Percentiles rank a stretch among this genome's conserved stretches.
Evolutionary conservation across 768 basidiomycete genomes (phyloP).

Genomic region (Sutorius australiensis): DNA sequence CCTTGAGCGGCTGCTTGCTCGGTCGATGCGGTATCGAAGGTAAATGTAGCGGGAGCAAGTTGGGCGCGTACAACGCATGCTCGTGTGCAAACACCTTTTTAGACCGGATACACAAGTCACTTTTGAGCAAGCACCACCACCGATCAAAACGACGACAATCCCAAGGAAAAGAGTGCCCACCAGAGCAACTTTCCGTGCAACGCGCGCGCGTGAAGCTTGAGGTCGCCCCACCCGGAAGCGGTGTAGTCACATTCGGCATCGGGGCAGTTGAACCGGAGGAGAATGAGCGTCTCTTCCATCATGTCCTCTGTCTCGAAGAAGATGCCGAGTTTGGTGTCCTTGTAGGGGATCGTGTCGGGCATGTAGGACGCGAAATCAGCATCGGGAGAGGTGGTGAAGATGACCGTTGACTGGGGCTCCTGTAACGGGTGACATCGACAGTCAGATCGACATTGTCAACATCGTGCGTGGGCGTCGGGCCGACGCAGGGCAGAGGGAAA

Average conservation of each 20-base stretch:
- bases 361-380: constrained; percentile 56
- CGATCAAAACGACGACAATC: neutral
- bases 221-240: constrained; percentile 83
- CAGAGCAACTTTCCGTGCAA: constrained; percentile 79
- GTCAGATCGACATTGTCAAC: neutral
- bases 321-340: constrained; percentile 71
- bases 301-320: constrained; percentile 87
- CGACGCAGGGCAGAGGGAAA: neutral
- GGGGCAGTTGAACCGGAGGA: constrained; percentile 94
- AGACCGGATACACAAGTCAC: constrained; percentile 80
- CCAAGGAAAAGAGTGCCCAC: constrained; percentile 35
- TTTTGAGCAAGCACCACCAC: constrained; percentile 24
- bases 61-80: constrained; percentile 74
- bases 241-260: constrained; percentile 79
- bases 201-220: constrained; percentile 79
- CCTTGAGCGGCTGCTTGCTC: constrained; percentile 42
- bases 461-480: neutral
- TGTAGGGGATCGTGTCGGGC: constrained; percentile 53
- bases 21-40: constrained; percentile 58
- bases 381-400: constrained; percentile 69
- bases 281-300: constrained; percentile 91
- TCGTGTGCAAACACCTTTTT: constrained; percentile 98
- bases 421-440: constrained; percentile 22
- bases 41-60: constrained; percentile 65
- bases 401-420: constrained; percentile 71